Base-by-base conservation (phyloP, 305 asterid species). In the Petunia hybrid region DNA sequence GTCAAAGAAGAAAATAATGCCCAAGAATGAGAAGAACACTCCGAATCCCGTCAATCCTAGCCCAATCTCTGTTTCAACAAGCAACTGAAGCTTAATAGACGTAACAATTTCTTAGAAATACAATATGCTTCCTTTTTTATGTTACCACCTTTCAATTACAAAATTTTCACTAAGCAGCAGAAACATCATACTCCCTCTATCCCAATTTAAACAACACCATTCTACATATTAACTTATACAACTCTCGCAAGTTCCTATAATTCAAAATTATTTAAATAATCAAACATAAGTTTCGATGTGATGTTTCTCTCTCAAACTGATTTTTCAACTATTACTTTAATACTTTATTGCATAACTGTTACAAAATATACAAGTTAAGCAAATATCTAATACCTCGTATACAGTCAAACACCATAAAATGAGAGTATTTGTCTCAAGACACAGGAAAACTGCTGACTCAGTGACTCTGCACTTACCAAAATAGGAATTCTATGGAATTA, bases 41-140 rank as follows among this genome's bases (percentile, higher is more conserved):
- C 99, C 99, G 38, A 96, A 96, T 67, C 98, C 99, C 66, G 99
- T 96, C 91, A 96, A 88, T 67, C 99, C 97, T 67, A 93, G 92
- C 61, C 98, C 98, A 85, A 93, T 93, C 92, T 93, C 98, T 94
- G 94, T 84, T 82, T 57, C 85, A 81, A 77, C 35, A 67, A 83
- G 53, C 67, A 77, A 45, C 74, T 42, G 65, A 80, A 85, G 61
- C 22, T 70, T 70, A 76, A 59, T 79, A 73, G 75, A 46, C 74
- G 22, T 67, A 65, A 77, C 61, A 41, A 81, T 71, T 48, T 41
- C 60, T 42, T 73, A 77, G 74, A 84, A 22, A 65, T 8, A 69
- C 40, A 45, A 69, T 45, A 69, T 22, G 14, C 22, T 45, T 69
- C 77, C 77, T 43, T 69, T 4, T 13, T 45, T 69, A 4, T 45